Percentiles rank a stretch among this genome's conserved stretches.
phyloP scores from a whole-genome alignment of 2,329 filamentous ascomycete genomes.

The Phoma sp. region DNA sequence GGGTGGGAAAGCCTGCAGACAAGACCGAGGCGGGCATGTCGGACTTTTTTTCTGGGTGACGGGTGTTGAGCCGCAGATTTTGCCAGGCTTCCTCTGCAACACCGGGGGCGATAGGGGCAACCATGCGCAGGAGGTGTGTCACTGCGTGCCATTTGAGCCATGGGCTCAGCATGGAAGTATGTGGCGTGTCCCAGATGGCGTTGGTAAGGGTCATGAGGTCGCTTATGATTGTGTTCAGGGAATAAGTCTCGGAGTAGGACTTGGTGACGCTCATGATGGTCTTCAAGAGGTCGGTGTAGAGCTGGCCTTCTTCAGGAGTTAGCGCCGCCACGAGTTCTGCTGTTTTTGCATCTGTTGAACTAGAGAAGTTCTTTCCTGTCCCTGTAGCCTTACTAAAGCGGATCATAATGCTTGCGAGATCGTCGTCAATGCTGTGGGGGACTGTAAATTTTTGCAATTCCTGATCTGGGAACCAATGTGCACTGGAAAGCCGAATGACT shows the following conservation, averaged over 20 bases:
- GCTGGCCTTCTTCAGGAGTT: slow-evolving; percentile 39
- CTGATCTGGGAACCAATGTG: slow-evolving; percentile 30
- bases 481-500: slow-evolving; percentile 61
- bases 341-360: not conserved
- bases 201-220: slow-evolving; percentile 85
- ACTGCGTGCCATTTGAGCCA: slow-evolving; percentile 58
- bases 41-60: slow-evolving; percentile 5
- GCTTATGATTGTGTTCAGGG: slow-evolving; percentile 82
- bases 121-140: slow-evolving; percentile 68
- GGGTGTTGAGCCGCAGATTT: slow-evolving; percentile 51
- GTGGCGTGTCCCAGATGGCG: slow-evolving; percentile 43
- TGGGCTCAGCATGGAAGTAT: slow-evolving; percentile 46
- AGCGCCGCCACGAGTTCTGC: slow-evolving; percentile 21
- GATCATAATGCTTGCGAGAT: slow-evolving; percentile 29
- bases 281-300: slow-evolving; percentile 18
- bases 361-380: not conserved
- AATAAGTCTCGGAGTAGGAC: slow-evolving; percentile 73
- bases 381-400: not conserved
- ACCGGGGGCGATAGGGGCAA: slow-evolving; percentile 80
- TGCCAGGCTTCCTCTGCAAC: slow-evolving; percentile 84
- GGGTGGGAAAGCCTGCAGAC: slow-evolving; percentile 62
- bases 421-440: slow-evolving; percentile 32
- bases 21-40: slow-evolving; percentile 48
- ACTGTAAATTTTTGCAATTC: slow-evolving; percentile 26
- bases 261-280: slow-evolving; percentile 71